phyloP scores from a whole-genome alignment of 768 basidiomycete genomes.

The Leucogyrophana mollusca region DNA sequence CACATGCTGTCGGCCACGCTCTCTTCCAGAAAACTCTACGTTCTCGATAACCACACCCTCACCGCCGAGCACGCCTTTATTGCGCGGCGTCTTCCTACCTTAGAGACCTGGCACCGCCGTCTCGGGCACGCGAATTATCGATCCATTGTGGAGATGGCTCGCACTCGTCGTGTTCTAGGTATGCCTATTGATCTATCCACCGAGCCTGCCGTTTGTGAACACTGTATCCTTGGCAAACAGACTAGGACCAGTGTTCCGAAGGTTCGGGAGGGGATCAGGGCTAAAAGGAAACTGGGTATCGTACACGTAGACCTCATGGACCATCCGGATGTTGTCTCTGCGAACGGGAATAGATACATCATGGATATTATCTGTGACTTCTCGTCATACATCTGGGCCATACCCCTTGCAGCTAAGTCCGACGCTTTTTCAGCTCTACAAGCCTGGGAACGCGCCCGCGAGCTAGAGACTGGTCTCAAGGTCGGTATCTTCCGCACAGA shows the following conservation, averaged over 20 bases:
- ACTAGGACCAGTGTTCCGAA: not conserved
- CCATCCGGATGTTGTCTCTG: not conserved
- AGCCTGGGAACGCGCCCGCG: constrained; percentile 26
- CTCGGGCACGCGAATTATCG: constrained; percentile 28
- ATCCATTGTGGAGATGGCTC: constrained; percentile 20
- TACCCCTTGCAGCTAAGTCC: constrained; percentile 30
- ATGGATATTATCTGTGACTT: constrained; percentile 38
- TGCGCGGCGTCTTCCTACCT: constrained; percentile 2
- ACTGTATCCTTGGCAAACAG: constrained; percentile 7
- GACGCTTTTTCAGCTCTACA: constrained; percentile 20
- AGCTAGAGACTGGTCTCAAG: constrained; percentile 16
- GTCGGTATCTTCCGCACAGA: constrained; percentile 17
- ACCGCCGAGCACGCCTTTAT: constrained; percentile 15
- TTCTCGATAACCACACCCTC: not conserved
- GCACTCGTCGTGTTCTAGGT: constrained; percentile 1
- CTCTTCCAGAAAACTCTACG: not conserved
- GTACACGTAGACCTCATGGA: constrained; percentile 9
- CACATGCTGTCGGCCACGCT: constrained; percentile 1
- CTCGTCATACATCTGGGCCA: constrained; percentile 27
- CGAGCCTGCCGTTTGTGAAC: not conserved
- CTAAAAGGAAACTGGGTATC: not conserved
- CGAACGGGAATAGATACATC: not conserved
- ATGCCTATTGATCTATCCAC: constrained; percentile 4
- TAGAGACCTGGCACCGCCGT: constrained; percentile 27
- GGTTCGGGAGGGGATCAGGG: constrained; percentile 1